Base-by-base conservation (phyloP, 805 yeast species). In the Cephaloascus albidus region DNA sequence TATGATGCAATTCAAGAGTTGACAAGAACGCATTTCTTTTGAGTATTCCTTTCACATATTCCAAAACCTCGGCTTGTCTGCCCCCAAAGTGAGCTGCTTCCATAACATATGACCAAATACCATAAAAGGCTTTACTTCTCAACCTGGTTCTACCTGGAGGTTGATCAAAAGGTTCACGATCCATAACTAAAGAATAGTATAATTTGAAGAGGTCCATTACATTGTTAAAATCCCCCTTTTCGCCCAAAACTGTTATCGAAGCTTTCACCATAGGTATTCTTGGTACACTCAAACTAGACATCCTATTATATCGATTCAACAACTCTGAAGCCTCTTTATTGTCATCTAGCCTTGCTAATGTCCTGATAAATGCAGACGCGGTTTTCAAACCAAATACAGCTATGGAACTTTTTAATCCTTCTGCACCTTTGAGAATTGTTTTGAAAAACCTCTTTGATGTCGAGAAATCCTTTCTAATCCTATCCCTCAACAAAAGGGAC, bases 121-220 rank as follows among this genome's bases (percentile, higher is more conserved):
- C 23, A 12, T 36, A 36, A 3, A 46, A 44, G 2, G 51, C 18
- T 15, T 20, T 47, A 12, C 65, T 55, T 34, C 61, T 54, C 46
- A 58, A 53, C 39, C 60, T 45, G 17, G 53, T 51, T 23, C 53
- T 53, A 18, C 54, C 33, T 15, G 51, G 46, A 10, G 41, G 18
- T 18, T 44, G 47, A 31, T 52, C 49, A 10, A 45, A 41, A 32
- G 46, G 51, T 4, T 49, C 51, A 28, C 52, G 53, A 36, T 54
- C 55, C 10, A 55, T 41, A 20, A 48, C 45, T 35, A 51, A 50
- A 46, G 52, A 65, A 33, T 53, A 51, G 17, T 54, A n/a, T n/a
- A n/a, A n/a, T n/a, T n/a, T 53, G 45, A 64, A 45, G 32, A 64
- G 45, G 19, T 54, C 50, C 20, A 54, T 40, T 0, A 69, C 67